Percentiles rank a stretch among this genome's conserved stretches.
Evolutionary conservation across 306 rosid genomes (phyloP).

Genomic region (Canavalia ensiformis): DNA sequence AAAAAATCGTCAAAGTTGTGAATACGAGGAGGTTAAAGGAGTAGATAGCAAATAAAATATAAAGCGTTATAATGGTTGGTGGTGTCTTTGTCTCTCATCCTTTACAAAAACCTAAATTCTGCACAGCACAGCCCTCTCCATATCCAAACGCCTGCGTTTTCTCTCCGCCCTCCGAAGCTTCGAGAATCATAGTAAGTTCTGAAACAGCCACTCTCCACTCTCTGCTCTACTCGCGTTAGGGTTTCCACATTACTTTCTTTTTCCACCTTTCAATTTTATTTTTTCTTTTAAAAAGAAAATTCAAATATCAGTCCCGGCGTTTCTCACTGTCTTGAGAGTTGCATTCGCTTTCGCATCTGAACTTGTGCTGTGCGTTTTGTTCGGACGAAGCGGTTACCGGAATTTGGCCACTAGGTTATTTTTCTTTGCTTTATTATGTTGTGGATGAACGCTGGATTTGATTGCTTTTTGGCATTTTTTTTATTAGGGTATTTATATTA

Average conservation of each 20-base stretch:
- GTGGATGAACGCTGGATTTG: slow-evolving; percentile 15
- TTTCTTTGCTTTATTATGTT: not conserved
- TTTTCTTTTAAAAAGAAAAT: not conserved
- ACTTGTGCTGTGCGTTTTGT: not conserved
- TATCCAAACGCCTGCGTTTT: not conserved
- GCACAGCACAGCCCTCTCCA: not conserved
- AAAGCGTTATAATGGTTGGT: not conserved
- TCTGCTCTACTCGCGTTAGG: slow-evolving; percentile 18
- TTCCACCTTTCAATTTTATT: not conserved
- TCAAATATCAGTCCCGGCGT: not conserved
- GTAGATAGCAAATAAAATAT: slow-evolving; percentile 3
- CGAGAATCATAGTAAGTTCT: slow-evolving; percentile 38
- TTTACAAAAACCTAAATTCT: slow-evolving; percentile 39
- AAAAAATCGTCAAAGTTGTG: not conserved
- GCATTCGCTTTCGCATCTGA: slow-evolving; percentile 7
- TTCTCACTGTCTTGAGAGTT: not conserved
- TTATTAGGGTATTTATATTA: not conserved
- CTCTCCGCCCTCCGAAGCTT: slow-evolving; percentile 20
- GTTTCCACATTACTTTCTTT: slow-evolving; percentile 12
- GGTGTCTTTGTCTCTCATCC: slow-evolving; percentile 8
- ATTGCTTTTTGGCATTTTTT: not conserved
- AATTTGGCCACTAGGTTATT: not conserved
- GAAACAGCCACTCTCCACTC: not conserved
- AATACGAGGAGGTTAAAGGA: slow-evolving; percentile 5
- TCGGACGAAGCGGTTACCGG: not conserved